Percentiles rank a stretch among this genome's conserved stretches.
Conservation (phyloP, 352 stramenopile genomes). For the Thraustotheca clavata region DNA sequence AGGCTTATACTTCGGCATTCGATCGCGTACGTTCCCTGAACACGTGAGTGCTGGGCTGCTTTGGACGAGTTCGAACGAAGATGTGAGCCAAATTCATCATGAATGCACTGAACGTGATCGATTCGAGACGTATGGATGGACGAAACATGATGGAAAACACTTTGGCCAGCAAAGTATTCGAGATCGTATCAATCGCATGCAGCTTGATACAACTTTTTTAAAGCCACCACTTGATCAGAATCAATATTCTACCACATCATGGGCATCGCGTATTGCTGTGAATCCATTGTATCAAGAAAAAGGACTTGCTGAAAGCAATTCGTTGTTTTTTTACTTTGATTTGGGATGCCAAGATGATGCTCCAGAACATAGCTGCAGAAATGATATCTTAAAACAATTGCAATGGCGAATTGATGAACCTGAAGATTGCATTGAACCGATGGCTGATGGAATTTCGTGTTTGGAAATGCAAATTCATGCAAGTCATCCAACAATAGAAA, state of each 20-base stretch:
- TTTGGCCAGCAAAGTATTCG: slow-evolving; percentile 56
- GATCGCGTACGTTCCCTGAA: slow-evolving; percentile 51
- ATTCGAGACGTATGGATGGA: slow-evolving; percentile 73
- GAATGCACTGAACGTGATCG: slow-evolving; percentile 68
- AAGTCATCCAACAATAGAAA: background rate
- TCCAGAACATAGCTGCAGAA: slow-evolving; percentile 38
- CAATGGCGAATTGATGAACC: background rate
- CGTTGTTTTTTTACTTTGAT: slow-evolving; percentile 77
- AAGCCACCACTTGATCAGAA: slow-evolving; percentile 10
- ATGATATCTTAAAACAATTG: slow-evolving; percentile 9
- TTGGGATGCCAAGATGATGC: slow-evolving; percentile 61
- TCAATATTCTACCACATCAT: background rate
- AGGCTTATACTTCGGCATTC: slow-evolving; percentile 68
- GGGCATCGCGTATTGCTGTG: slow-evolving; percentile 9
- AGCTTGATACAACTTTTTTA: slow-evolving; percentile 53
- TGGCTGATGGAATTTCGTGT: background rate
- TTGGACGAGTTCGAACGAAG: slow-evolving; percentile 57
- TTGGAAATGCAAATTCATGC: slow-evolving; percentile 1
- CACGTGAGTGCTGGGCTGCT: slow-evolving; percentile 65
- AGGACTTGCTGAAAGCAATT: slow-evolving; percentile 16
- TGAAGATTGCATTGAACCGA: background rate
- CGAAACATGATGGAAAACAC: slow-evolving; percentile 51
- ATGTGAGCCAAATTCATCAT: slow-evolving; percentile 63
- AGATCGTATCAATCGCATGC: slow-evolving; percentile 67
- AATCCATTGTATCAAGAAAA: background rate